phyloP scores from a whole-genome alignment of 495 filamentous ascomycete species.

The Aspergillus sclerotioniger region DNA sequence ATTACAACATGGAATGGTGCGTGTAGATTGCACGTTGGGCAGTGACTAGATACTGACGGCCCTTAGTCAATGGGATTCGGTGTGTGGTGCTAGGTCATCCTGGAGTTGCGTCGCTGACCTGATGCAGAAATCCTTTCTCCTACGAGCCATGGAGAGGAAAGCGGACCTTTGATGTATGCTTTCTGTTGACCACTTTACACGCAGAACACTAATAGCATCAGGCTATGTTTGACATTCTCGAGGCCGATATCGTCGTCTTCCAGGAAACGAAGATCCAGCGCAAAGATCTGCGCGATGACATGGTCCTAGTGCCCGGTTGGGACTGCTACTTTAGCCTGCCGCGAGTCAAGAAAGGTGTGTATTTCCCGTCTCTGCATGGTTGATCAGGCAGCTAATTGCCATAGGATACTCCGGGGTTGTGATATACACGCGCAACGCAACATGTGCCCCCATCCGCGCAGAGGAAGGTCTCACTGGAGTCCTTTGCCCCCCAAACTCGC shows the following conservation, averaged over 20 bases:
- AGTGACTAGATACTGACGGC: conserved; percentile 9
- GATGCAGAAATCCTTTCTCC: conserved; percentile 78
- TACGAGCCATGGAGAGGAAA: conserved; percentile 93
- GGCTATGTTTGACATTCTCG: conserved; percentile 92
- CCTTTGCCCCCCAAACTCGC: conserved; percentile 72
- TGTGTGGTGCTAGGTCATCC: conserved; percentile 31
- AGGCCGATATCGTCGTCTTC: conserved; percentile 91
- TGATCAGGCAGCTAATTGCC: conserved; percentile 5
- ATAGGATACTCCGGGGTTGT: conserved; percentile 95
- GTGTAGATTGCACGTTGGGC: conserved; percentile 16
- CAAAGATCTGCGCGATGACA: conserved; percentile 90
- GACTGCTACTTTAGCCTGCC: conserved; percentile 95
- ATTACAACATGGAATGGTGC: conserved; percentile 91
- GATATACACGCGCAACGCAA: conserved; percentile 88
- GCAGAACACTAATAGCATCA: conserved; percentile 24
- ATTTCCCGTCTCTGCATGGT: background rate
- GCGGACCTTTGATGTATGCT: conserved; percentile 73
- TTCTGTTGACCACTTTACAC: background rate
- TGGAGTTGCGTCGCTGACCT: background rate
- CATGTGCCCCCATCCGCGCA: conserved; percentile 82
- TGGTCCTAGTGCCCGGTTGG: conserved; percentile 95
- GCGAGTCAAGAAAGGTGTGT: conserved; percentile 82
- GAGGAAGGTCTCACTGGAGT: conserved; percentile 91
- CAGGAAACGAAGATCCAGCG: conserved; percentile 97
- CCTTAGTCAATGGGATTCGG: conserved; percentile 88